Evolutionary conservation across 2,329 filamentous ascomycete species (phyloP).

Genomic region (Ceratocystiopsis sp.): DNA sequence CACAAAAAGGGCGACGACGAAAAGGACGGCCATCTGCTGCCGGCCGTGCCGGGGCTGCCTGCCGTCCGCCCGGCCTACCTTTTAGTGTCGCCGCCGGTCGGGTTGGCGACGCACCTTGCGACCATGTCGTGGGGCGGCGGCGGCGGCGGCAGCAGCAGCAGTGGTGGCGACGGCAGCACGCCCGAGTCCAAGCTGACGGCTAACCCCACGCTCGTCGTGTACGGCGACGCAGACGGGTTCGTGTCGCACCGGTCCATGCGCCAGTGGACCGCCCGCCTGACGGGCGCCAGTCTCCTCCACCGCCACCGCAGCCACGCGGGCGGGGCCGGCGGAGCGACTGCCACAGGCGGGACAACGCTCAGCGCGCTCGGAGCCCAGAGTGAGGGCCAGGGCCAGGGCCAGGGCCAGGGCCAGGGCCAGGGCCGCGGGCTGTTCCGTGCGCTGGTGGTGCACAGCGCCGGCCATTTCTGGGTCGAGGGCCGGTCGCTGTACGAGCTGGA

Average conservation of each 20-base stretch:
- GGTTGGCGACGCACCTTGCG: constrained; percentile 40
- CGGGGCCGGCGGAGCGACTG: too few relatives aligned
- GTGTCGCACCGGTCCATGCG: constrained; percentile 47
- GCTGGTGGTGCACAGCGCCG: constrained; percentile 28
- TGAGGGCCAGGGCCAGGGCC: too few relatives aligned
- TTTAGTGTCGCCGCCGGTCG: constrained; percentile 50
- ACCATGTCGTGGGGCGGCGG: constrained; percentile 36
- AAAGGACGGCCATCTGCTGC: constrained; percentile 7
- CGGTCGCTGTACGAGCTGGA: constrained; percentile 20
- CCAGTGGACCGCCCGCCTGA: constrained; percentile 41
- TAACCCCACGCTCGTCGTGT: constrained; percentile 51
- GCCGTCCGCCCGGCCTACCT: constrained; percentile 35
- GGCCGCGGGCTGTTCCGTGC: constrained; percentile 21
- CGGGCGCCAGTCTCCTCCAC: constrained; percentile 11
- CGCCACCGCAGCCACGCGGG: neutral
- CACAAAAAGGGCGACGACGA: neutral
- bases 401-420: too few relatives aligned
- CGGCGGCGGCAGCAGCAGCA: neutral
- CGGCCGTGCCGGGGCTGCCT: constrained; percentile 18
- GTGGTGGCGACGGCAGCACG: constrained; percentile 4
- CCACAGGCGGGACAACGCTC: too few relatives aligned
- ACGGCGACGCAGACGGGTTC: constrained; percentile 61
- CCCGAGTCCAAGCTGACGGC: constrained; percentile 37
- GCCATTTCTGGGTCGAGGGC: constrained; percentile 36
- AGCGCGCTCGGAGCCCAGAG: too few relatives aligned